These are phyloP conservation scores for Microdochium paspali DNA, from an alignment of 2,329 filamentous ascomycete species.

Conservation along the genomic window DNA sequence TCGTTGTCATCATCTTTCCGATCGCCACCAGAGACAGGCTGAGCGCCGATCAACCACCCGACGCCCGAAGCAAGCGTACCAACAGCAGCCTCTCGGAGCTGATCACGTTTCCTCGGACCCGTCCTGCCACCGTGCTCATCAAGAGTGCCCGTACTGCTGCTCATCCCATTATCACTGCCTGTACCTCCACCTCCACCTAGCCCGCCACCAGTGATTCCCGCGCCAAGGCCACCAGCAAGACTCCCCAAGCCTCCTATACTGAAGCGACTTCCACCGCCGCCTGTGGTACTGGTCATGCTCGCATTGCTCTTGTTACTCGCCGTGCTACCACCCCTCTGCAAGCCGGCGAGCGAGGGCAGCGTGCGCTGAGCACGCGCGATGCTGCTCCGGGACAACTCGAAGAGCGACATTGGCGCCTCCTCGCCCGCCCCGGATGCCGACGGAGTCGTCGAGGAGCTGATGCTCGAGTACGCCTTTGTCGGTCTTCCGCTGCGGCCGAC, in stretches of 20 bases:
- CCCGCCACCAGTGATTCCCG: too few relatives aligned
- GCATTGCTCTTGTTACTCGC: slow-evolving; percentile 19
- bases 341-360: slow-evolving; percentile 42
- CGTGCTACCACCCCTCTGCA: slow-evolving; percentile 32
- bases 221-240: slow-evolving; percentile 21
- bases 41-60: slow-evolving; percentile 57
- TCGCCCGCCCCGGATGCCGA: slow-evolving; percentile 32
- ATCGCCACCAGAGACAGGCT: slow-evolving; percentile 22
- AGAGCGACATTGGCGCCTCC: slow-evolving; percentile 55
- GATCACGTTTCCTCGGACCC: slow-evolving; percentile 60
- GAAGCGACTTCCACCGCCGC: too few relatives aligned
- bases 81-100: slow-evolving; percentile 55
- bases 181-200: slow-evolving; percentile 1
- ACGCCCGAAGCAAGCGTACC: slow-evolving; percentile 59
- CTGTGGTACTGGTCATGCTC: background rate
- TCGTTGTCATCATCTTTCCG: background rate
- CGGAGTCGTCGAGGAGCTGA: too few relatives aligned
- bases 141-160: slow-evolving; percentile 9
- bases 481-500: slow-evolving; percentile 18
- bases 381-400: slow-evolving; percentile 53
- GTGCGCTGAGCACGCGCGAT: slow-evolving; percentile 50
- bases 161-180: slow-evolving; percentile 11
- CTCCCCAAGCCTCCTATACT: slow-evolving; percentile 29
- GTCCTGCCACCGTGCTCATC: slow-evolving; percentile 16
- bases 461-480: slow-evolving; percentile 14